Evolutionary conservation across 768 basidiomycete species (phyloP).

Genomic region (Sporobolomyces pararoseus): DNA sequence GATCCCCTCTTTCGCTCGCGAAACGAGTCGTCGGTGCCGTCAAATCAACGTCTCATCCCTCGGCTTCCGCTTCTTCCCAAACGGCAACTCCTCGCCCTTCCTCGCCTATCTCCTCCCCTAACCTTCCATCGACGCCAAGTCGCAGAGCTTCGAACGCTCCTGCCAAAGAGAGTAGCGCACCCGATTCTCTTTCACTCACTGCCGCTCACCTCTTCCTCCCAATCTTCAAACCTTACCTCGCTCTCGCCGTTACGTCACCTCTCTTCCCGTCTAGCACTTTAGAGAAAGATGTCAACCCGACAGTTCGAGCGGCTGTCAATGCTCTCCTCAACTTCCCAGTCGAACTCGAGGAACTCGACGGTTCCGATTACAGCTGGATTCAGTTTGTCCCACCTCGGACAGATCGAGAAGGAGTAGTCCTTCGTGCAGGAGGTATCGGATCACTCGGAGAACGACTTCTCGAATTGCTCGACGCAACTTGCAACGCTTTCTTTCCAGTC

Average conservation of each 20-base stretch:
- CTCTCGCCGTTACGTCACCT: constrained; percentile 23
- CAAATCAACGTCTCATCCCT: background rate
- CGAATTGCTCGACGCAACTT: constrained; percentile 21
- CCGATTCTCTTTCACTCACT: constrained; percentile 22
- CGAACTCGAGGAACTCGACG: constrained; percentile 40
- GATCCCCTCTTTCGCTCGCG: constrained; percentile 22
- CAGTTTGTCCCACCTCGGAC: constrained; percentile 29
- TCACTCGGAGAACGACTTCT: constrained; percentile 34
- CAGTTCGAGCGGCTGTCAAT: constrained; percentile 30
- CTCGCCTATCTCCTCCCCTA: background rate
- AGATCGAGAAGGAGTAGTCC: constrained; percentile 15
- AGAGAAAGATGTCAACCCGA: constrained; percentile 23
- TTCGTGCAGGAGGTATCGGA: constrained; percentile 20
- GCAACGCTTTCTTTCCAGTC: constrained; percentile 34
- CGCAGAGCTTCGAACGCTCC: background rate
- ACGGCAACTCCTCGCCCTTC: background rate
- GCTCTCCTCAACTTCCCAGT: constrained; percentile 39
- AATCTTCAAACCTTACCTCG: constrained; percentile 35
- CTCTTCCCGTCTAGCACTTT: background rate
- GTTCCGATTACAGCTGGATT: constrained; percentile 30
- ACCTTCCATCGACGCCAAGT: background rate
- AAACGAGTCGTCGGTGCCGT: constrained; percentile 28
- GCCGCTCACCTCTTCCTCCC: constrained; percentile 33
- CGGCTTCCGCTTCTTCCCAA: background rate
- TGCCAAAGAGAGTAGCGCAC: constrained; percentile 1